phyloP scores from a whole-genome alignment of 2,329 filamentous ascomycete genomes.

The Diaporthe sp. region DNA sequence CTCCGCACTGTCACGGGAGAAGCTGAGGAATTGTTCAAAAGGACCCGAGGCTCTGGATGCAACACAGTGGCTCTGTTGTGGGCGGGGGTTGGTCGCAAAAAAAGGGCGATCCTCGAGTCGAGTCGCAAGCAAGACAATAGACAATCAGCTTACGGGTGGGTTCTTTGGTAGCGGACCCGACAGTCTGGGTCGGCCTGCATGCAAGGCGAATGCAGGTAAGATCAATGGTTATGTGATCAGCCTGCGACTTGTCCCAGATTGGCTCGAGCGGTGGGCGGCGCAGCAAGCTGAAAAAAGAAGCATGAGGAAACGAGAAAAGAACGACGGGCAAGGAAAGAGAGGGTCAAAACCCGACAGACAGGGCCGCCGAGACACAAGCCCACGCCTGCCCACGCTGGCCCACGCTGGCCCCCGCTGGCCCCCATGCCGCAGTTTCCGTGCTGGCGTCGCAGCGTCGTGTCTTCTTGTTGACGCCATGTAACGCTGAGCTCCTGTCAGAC shows the following conservation, averaged over 20 bases:
- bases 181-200: slow-evolving; percentile 29
- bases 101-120: background rate
- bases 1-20: background rate
- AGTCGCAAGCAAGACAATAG: background rate
- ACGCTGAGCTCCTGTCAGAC: background rate
- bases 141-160: background rate
- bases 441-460: background rate
- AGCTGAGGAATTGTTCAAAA: background rate
- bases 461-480: background rate
- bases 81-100: slow-evolving; percentile 1
- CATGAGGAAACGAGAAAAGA: background rate
- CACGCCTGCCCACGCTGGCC: background rate
- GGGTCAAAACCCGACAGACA: background rate
- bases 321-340: background rate
- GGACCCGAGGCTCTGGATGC: background rate
- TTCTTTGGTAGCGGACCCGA: slow-evolving; percentile 12
- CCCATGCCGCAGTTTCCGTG: background rate
- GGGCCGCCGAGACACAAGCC: background rate
- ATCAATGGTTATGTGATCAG: slow-evolving; percentile 20
- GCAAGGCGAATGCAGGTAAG: slow-evolving; percentile 21
- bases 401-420: no score
- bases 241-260: background rate
- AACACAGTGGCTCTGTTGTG: background rate
- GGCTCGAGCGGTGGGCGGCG: background rate
- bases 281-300: slow-evolving; percentile 29